Evolutionary conservation across 495 filamentous ascomycete genomes (phyloP).

Genomic region (Podospora pseudopauciseta): DNA sequence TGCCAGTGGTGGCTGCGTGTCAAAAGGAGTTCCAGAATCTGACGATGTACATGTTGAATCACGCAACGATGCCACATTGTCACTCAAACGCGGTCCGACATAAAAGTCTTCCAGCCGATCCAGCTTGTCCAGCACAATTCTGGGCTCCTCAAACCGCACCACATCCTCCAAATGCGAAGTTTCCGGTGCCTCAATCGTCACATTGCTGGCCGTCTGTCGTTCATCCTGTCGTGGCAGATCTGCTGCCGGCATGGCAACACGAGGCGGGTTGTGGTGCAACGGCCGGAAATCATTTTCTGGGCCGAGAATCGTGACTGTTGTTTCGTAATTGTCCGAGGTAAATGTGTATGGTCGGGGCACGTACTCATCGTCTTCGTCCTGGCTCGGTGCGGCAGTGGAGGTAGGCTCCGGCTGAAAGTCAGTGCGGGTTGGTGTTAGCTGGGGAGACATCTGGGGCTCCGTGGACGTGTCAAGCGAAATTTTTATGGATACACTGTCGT

Average conservation of each 20-base stretch:
- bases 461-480: conserved; percentile 39
- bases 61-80: conserved; percentile 33
- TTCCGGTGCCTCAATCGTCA: conserved; percentile 17
- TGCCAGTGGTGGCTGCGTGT: conserved; percentile 22
- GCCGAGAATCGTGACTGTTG: conserved; percentile 45
- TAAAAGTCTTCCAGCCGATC: conserved; percentile 38
- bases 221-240: conserved; percentile 25
- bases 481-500: conserved; percentile 40
- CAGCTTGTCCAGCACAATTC: conserved; percentile 19
- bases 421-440: conserved; percentile 31
- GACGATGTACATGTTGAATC: conserved; percentile 35
- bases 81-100: conserved; percentile 30
- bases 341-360: conserved; percentile 37
- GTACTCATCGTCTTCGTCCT: conserved; percentile 35
- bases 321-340: conserved; percentile 34
- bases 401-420: conserved; percentile 26
- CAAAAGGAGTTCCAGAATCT: conserved; percentile 28
- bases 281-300: conserved; percentile 39
- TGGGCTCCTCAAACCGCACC: conserved; percentile 12
- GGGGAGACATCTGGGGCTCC: conserved; percentile 21
- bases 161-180: conserved; percentile 4
- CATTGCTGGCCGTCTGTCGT: conserved; percentile 13
- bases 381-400: conserved; percentile 15
- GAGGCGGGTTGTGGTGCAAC: conserved; percentile 30
- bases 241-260: conserved; percentile 24